phyloP scores from a whole-genome alignment of 2,329 filamentous ascomycete species.

The Tricladium varicosporioides region DNA sequence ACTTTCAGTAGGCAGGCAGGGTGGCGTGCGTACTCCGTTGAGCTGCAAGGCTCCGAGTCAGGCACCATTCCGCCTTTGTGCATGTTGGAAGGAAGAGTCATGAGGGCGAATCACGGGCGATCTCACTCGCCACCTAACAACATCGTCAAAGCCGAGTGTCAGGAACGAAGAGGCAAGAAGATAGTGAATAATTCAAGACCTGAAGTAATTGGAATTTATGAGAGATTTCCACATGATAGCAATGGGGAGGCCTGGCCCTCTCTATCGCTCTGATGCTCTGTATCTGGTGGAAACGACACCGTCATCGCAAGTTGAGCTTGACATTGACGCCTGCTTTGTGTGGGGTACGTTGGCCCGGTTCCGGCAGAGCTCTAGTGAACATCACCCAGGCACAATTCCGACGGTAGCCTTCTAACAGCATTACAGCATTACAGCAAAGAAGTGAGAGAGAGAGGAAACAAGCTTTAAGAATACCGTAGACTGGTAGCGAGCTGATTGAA shows the following conservation, averaged over 20 bases:
- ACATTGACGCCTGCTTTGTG: not conserved
- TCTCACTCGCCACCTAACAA: not conserved
- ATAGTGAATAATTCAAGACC: too few species aligned
- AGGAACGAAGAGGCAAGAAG: not conserved
- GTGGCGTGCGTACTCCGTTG: not conserved
- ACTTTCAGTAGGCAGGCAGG: not conserved
- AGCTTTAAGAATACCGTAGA: too few species aligned
- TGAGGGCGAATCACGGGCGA: not conserved
- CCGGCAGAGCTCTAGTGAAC: not conserved
- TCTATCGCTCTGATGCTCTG: too few species aligned
- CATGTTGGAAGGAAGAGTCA: not conserved
- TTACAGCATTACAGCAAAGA: too few species aligned
- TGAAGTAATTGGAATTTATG: too few species aligned
- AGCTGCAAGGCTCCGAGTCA: constrained; percentile 6
- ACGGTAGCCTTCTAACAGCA: not conserved
- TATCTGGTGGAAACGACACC: too few species aligned
- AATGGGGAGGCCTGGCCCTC: too few species aligned
- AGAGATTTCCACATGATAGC: too few species aligned
- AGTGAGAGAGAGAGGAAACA: too few species aligned
- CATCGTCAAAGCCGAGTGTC: not conserved
- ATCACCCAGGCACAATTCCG: not conserved
- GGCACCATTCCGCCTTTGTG: constrained; percentile 1
- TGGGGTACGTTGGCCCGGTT: not conserved
- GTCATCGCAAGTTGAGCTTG: not conserved
- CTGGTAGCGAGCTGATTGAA: too few species aligned